These are phyloP conservation scores for Trypethelium eluteriae DNA, from an alignment of 495 filamentous ascomycete genomes.

Conservation along the genomic window DNA sequence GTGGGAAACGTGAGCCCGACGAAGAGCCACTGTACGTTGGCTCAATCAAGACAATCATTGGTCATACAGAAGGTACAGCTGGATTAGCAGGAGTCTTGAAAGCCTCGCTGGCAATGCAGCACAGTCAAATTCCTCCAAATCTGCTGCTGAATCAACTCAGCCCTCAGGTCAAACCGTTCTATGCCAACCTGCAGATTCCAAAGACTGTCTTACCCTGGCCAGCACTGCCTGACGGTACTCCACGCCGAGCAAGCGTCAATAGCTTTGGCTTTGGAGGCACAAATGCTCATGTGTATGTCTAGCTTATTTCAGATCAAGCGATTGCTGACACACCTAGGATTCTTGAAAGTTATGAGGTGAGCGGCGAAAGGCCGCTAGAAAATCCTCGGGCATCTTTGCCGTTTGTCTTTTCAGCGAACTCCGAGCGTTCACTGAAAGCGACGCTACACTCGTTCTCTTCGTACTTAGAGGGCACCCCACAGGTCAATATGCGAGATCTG, in stretches of 20 bases:
- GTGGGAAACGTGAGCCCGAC: neutral
- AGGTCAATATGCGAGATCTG: slow-evolving; percentile 10
- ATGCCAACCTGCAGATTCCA: slow-evolving; percentile 1
- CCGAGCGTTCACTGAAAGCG: neutral
- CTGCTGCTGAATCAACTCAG: slow-evolving; percentile 16
- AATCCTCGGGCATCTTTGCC: neutral
- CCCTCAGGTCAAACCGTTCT: slow-evolving; percentile 13
- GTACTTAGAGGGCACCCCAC: neutral
- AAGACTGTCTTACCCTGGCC: slow-evolving; percentile 10
- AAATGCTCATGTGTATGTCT: too few species aligned
- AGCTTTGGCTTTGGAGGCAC: neutral
- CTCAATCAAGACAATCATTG: slow-evolving; percentile 12
- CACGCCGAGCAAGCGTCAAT: slow-evolving; percentile 17
- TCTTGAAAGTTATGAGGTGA: slow-evolving; percentile 4
- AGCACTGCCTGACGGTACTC: neutral
- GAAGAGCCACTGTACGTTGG: slow-evolving; percentile 5
- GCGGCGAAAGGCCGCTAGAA: neutral
- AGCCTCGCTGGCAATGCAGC: slow-evolving; percentile 8
- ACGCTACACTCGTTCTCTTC: neutral
- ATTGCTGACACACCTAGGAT: too few species aligned
- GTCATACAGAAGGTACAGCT: slow-evolving; percentile 16
- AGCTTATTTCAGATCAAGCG: too few species aligned
- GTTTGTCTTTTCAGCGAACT: slow-evolving; percentile 7
- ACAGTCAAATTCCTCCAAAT: slow-evolving; percentile 14
- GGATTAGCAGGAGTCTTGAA: slow-evolving; percentile 16